Conservation (phyloP, 345 rosid species). For the Gossypioides kirkii region DNA sequence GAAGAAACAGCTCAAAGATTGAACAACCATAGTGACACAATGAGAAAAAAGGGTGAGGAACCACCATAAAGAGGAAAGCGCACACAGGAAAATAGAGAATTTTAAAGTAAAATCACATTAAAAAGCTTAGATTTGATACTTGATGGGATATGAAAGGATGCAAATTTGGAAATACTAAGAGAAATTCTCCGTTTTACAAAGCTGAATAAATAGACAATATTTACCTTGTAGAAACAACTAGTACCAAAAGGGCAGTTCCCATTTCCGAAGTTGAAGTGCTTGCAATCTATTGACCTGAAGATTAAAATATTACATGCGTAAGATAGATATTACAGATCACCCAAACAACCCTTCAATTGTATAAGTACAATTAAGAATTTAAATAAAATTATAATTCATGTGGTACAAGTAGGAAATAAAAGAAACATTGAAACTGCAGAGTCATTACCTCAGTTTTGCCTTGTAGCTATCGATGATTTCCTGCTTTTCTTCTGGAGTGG, state of each 20-base stretch:
- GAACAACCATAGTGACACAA: not conserved
- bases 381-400: not conserved
- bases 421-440: constrained; percentile 1
- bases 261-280: constrained; percentile 51
- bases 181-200: not conserved
- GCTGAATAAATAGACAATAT: not conserved
- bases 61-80: not conserved
- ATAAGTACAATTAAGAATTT: not conserved
- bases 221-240: constrained; percentile 96
- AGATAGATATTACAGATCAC: not conserved
- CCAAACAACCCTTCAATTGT: not conserved
- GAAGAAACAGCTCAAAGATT: not conserved
- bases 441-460: constrained; percentile 66
- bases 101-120: not conserved
- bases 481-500: constrained; percentile 67
- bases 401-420: not conserved
- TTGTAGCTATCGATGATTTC: constrained; percentile 80
- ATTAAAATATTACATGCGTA: not conserved
- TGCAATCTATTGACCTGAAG: constrained; percentile 85
- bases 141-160: not conserved
- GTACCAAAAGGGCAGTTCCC: constrained; percentile 77
- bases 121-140: not conserved
- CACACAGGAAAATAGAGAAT: not conserved
- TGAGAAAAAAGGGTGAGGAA: not conserved
- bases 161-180: not conserved